Conservation (phyloP, 2,329 filamentous ascomycete species). For the Penicillium sp. region DNA sequence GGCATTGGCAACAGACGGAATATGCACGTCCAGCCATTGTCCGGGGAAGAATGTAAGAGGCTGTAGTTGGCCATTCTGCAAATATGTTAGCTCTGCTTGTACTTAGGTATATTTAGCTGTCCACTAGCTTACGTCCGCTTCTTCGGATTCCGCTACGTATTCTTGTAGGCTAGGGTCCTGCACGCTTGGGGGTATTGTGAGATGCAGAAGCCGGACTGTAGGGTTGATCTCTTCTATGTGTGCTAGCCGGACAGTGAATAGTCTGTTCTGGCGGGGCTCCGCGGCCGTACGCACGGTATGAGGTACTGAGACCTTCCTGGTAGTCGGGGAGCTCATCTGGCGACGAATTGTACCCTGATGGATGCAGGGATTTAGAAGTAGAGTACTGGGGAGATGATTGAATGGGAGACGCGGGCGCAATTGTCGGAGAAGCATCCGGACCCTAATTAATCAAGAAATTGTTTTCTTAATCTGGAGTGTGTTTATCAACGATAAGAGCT, state of each 20-base stretch:
- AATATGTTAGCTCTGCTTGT: not conserved
- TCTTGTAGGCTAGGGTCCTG: conserved; percentile 30
- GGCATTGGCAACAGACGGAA: conserved; percentile 70
- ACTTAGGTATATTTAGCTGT: not conserved
- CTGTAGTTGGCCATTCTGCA: conserved; percentile 32
- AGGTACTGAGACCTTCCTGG: conserved; percentile 44
- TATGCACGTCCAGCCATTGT: conserved; percentile 86
- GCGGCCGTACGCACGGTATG: conserved; percentile 75
- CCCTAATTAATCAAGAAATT: not conserved
- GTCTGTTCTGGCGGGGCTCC: conserved; percentile 70
- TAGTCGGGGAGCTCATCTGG: conserved; percentile 34
- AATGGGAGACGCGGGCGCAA: conserved; percentile 16
- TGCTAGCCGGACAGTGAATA: conserved; percentile 67
- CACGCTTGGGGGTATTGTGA: conserved; percentile 59
- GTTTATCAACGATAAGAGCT: not conserved
- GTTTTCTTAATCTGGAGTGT: not conserved
- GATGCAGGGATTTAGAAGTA: not conserved
- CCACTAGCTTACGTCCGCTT: conserved; percentile 52
- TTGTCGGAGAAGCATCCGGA: conserved; percentile 22
- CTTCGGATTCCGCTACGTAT: conserved; percentile 31
- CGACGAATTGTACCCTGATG: not conserved
- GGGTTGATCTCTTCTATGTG: conserved; percentile 69
- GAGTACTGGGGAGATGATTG: conserved; percentile 9
- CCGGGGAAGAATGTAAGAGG: conserved; percentile 72
- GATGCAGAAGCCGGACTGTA: conserved; percentile 69